Percentiles rank a stretch among this genome's conserved stretches.
Conservation (phyloP, 345 rosid species). For the Alliaria petiolata region DNA sequence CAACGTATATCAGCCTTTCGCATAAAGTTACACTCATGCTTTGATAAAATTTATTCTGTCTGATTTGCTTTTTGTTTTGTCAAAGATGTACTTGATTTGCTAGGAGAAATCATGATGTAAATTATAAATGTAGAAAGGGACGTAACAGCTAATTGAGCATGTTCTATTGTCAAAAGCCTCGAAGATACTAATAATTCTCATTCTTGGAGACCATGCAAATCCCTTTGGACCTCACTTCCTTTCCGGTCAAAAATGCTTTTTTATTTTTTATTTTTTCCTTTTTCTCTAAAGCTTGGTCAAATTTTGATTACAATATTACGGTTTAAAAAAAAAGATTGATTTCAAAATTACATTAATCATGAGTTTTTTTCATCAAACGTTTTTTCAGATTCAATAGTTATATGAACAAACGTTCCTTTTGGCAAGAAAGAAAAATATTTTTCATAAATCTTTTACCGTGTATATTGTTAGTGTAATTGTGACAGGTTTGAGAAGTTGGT, state of each 20-base stretch:
- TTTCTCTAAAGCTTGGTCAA: background rate
- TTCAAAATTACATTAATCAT: too few species aligned
- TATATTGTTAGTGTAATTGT: too few species aligned
- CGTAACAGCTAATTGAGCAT: constrained; percentile 15
- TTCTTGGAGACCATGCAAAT: constrained; percentile 81
- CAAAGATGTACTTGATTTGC: background rate
- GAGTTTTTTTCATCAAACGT: too few species aligned
- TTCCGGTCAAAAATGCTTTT: constrained; percentile 33
- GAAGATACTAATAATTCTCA: constrained; percentile 45
- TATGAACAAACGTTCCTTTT: too few species aligned
- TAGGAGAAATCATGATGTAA: constrained; percentile 4
- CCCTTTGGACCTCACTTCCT: constrained; percentile 27
- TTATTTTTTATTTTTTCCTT: too few species aligned
- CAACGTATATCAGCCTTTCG: background rate
- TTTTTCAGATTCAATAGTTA: too few species aligned
- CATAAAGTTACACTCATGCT: background rate
- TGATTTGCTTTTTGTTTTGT: background rate
- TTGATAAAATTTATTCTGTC: background rate
- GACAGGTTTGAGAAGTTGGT: too few species aligned
- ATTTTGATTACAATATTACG: too few species aligned
- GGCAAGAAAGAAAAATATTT: too few species aligned
- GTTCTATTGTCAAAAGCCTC: constrained; percentile 47
- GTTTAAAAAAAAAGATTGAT: too few species aligned
- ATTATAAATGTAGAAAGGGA: background rate
- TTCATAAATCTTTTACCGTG: too few species aligned